Conservation (phyloP, 352 stramenopile species). For the Pythium folliculosum region DNA sequence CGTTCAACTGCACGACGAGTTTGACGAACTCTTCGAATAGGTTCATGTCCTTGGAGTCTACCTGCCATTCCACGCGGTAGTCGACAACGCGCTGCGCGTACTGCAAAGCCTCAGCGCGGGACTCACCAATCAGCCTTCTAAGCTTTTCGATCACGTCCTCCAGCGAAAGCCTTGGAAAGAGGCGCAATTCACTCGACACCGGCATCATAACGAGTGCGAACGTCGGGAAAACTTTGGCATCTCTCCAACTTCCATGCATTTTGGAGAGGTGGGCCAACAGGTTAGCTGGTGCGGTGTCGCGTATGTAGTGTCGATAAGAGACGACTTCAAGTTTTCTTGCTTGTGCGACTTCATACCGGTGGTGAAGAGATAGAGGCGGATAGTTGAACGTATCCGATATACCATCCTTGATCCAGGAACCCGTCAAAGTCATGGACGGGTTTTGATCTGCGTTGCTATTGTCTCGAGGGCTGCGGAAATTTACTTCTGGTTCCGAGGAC, state of each 20-base stretch:
- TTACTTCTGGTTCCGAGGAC: background rate
- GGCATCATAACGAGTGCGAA: slow-evolving; percentile 5
- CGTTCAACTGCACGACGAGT: background rate
- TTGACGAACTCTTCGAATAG: background rate
- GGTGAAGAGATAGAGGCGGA: background rate
- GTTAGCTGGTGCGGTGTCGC: background rate
- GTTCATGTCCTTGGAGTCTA: background rate
- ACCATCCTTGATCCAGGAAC: background rate
- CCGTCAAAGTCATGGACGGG: background rate
- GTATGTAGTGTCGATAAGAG: background rate
- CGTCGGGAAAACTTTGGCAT: background rate
- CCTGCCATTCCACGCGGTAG: background rate
- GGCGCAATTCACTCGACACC: background rate
- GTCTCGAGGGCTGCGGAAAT: background rate
- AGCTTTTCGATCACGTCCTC: background rate
- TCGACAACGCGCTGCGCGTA: background rate
- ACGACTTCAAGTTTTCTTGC: background rate
- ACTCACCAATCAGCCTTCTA: background rate
- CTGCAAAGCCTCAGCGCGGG: background rate
- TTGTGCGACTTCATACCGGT: background rate
- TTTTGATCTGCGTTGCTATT: background rate
- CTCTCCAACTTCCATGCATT: background rate
- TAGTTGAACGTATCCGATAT: background rate
- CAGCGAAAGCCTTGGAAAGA: background rate
- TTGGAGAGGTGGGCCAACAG: background rate